Base-by-base conservation (phyloP, 75 land plant genomes). In the Larix kaempferi region DNA sequence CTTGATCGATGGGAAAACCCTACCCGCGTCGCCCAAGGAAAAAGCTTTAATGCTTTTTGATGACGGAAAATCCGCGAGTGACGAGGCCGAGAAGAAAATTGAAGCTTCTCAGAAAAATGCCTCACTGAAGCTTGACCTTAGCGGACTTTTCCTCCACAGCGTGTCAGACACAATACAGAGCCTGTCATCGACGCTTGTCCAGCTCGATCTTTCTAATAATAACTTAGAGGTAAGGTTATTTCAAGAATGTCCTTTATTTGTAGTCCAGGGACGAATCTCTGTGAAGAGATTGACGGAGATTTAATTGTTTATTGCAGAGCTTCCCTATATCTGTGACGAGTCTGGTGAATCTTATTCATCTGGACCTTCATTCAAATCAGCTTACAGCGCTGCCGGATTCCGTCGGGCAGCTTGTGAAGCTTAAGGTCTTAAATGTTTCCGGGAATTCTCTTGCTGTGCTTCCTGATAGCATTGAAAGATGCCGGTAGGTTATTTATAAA, bases 391-490 rank as follows among this genome's bases (percentile, higher is more conserved):
- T 92, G 37, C 92, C 92, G 35, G 89, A 92, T 57, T 82, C 90
- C 16, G 85, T 92, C 17, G 94, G 94, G 17, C 76, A 76, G 21
- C 78, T 92, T 23, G 79, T 80, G 6, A 92, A 92, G 71, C 92
- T 92, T 58, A 82, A 84, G 77, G 58, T 82, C 61, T 72, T 94
- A 25, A 87, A 94, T 62, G 78, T 88, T 79, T 86, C 97, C 2
- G 94, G 91, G 52, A 94, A 94, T 77, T 82, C 85, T 23, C 78
- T 94, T 15, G 82, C 82, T 52, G 74, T 74, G n/a, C 80, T 94
- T 26, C 97, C 97, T 14, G 86, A 87, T 33, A 78, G 86, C 82
- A 90, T 94, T 21, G 94, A 90, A 21, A 82, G 84, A 57, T 94
- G 97, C 93, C 77, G 89, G 96, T 89, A 73, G 58, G 56, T 16